Evolutionary conservation across 176 grass and related monocot genomes (phyloP).

Genomic region (Triticum urartu): DNA sequence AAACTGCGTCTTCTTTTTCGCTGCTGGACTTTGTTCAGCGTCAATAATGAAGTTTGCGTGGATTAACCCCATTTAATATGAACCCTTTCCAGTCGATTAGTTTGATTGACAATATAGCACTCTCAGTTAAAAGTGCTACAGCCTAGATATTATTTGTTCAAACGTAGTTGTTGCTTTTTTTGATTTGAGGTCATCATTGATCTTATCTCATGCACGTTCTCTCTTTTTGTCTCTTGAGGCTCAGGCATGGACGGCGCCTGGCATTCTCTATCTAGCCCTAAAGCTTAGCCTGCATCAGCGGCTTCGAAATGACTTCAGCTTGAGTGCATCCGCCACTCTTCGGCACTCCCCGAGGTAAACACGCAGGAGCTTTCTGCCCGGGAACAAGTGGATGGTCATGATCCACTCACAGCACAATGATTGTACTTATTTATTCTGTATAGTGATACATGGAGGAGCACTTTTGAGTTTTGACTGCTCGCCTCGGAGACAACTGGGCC

Average conservation of each 20-base stretch:
- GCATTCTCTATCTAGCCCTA: constrained; percentile 28
- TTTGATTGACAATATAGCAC: constrained; percentile 14
- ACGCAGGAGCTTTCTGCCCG: constrained; percentile 31
- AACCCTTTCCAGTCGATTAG: not conserved
- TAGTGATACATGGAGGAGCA: constrained; percentile 18
- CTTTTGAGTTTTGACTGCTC: not conserved
- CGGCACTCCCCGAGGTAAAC: constrained; percentile 21
- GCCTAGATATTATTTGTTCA: not conserved
- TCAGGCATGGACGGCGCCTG: not conserved
- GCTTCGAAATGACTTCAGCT: constrained; percentile 28
- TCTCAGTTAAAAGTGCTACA: constrained; percentile 25
- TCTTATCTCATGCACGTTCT: constrained; percentile 21
- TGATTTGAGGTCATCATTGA: constrained; percentile 25
- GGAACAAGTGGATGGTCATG: constrained; percentile 37
- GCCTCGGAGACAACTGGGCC: not conserved
- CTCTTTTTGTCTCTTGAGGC: constrained; percentile 37
- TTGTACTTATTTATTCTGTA: constrained; percentile 20
- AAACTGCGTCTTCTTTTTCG: not conserved
- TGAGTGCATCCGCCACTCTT: constrained; percentile 45
- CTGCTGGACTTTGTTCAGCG: not conserved
- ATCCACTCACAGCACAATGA: constrained; percentile 43
- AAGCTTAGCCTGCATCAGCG: constrained; percentile 28
- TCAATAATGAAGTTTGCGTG: not conserved
- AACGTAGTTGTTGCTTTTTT: not conserved
- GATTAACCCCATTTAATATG: not conserved